These are phyloP conservation scores for Curvularia verruculosa DNA, from an alignment of 2,329 filamentous ascomycete species.

Conservation along the genomic window DNA sequence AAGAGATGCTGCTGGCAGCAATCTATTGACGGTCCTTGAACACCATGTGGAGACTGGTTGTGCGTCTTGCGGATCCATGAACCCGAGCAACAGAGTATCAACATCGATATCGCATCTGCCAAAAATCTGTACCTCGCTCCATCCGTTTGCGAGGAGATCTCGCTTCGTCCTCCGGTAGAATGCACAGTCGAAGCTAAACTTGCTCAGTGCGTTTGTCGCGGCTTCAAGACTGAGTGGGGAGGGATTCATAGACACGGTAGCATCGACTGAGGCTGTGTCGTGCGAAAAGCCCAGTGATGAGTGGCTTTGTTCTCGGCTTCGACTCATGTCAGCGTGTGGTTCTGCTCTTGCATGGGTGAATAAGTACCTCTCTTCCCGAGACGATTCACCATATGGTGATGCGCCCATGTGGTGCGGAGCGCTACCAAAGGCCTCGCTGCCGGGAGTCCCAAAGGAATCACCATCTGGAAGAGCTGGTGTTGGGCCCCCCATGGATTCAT, in stretches of 20 bases:
- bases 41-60: conserved; percentile 45
- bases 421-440: conserved; percentile 34
- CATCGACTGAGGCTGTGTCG: conserved; percentile 26
- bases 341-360: conserved; percentile 5
- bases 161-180: conserved; percentile 42
- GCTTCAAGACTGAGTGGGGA: conserved; percentile 25
- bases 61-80: conserved; percentile 41
- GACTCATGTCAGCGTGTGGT: conserved; percentile 25
- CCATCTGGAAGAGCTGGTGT: conserved; percentile 29
- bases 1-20: conserved; percentile 34
- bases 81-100: conserved; percentile 44
- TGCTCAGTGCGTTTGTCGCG: conserved; percentile 29
- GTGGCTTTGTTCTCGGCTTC: conserved; percentile 44
- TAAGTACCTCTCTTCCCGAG: conserved; percentile 41
- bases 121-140: conserved; percentile 42
- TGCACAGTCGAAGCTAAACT: conserved; percentile 45
- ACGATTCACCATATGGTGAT: conserved; percentile 44
- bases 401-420: conserved; percentile 31
- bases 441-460: conserved; percentile 35
- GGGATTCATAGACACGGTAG: conserved; percentile 27
- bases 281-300: conserved; percentile 34
- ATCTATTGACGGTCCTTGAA: conserved; percentile 39
- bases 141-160: conserved; percentile 42
- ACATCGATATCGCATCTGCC: conserved; percentile 44
- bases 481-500: conserved; percentile 32